A percentile compares a stretch with the other conserved stretches of the same genome.
These are phyloP conservation scores for Panus rudis DNA, from an alignment of 768 basidiomycete genomes.

Conservation along the genomic window DNA sequence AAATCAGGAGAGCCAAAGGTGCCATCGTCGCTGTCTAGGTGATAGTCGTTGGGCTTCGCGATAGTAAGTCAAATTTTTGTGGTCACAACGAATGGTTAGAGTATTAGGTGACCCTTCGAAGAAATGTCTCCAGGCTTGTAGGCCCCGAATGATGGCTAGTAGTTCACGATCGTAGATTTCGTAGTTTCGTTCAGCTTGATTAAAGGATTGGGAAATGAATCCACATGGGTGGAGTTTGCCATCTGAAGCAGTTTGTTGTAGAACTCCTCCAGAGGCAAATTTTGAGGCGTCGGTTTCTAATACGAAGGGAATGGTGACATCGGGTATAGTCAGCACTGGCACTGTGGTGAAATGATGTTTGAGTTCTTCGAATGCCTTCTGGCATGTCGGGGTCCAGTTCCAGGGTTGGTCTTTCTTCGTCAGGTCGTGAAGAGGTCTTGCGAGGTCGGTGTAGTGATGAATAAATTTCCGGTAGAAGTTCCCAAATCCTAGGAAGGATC, in stretches of 20 bases:
- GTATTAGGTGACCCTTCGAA: conserved; percentile 11
- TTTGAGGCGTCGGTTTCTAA: conserved; percentile 18
- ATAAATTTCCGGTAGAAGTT: conserved; percentile 27
- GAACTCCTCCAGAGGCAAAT: conserved; percentile 21
- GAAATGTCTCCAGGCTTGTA: conserved; percentile 21
- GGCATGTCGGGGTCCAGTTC: conserved; percentile 8
- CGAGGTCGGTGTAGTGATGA: conserved; percentile 15
- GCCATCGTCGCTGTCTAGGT: conserved; percentile 27
- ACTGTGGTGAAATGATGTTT: conserved; percentile 14
- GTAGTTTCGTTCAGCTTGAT: conserved; percentile 23
- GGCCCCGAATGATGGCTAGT: conserved; percentile 25
- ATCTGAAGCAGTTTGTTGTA: conserved; percentile 19
- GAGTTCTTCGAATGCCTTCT: conserved; percentile 15
- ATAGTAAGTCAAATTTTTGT: conserved; percentile 27
- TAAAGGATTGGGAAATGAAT: conserved; percentile 7
- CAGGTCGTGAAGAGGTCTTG: conserved; percentile 12
- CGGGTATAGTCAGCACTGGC: conserved; percentile 12
- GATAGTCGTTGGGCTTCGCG: conserved; percentile 17
- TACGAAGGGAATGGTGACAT: conserved; percentile 7
- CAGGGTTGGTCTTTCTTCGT: conserved; percentile 9
- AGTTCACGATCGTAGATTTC: conserved; percentile 30
- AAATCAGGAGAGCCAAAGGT: conserved; percentile 11
- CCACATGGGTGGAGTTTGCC: conserved; percentile 8
- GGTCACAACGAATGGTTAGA: conserved; percentile 21
- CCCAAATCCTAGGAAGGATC: conserved; percentile 22